Conservation (phyloP, 1,284 basidiomycete species). For the Boletus semigastroideus region DNA sequence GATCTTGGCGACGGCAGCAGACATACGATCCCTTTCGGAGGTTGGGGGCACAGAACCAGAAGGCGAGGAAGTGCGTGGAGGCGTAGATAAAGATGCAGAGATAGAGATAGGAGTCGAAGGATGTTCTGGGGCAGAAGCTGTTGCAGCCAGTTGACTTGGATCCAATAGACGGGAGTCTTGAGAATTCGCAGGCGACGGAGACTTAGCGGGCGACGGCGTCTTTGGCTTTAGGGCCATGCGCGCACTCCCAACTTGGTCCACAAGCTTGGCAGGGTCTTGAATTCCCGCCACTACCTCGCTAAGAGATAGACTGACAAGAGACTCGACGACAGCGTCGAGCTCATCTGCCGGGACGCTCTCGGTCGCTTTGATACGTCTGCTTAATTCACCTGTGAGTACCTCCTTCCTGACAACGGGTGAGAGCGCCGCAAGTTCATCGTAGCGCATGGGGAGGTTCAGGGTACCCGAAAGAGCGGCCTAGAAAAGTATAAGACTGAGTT, state of each 20-base stretch:
- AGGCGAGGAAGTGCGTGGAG: constrained; percentile 78
- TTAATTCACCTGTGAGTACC: constrained; percentile 79
- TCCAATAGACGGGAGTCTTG: constrained; percentile 66
- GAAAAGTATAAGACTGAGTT: background rate
- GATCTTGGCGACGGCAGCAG: constrained; percentile 62
- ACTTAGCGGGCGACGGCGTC: constrained; percentile 46
- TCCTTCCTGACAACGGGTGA: constrained; percentile 84
- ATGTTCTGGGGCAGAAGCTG: constrained; percentile 79
- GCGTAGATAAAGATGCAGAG: constrained; percentile 67
- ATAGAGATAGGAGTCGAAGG: constrained; percentile 79
- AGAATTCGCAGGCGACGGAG: constrained; percentile 51
- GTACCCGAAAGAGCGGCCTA: constrained; percentile 78
- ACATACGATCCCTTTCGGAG: constrained; percentile 74
- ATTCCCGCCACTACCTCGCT: constrained; percentile 75
- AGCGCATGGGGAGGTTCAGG: constrained; percentile 74
- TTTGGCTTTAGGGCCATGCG: constrained; percentile 41
- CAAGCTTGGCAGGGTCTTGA: constrained; percentile 64
- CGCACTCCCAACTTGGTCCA: constrained; percentile 57
- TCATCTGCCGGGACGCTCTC: constrained; percentile 52
- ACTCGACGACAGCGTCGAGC: constrained; percentile 65
- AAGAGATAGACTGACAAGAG: constrained; percentile 65
- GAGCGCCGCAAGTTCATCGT: constrained; percentile 76
- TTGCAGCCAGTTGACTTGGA: constrained; percentile 59
- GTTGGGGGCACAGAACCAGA: constrained; percentile 70
- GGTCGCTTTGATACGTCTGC: constrained; percentile 64